These are phyloP conservation scores for Nitzschia inconspicua DNA, from an alignment of 108 stramenopile species.

Conservation along the genomic window DNA sequence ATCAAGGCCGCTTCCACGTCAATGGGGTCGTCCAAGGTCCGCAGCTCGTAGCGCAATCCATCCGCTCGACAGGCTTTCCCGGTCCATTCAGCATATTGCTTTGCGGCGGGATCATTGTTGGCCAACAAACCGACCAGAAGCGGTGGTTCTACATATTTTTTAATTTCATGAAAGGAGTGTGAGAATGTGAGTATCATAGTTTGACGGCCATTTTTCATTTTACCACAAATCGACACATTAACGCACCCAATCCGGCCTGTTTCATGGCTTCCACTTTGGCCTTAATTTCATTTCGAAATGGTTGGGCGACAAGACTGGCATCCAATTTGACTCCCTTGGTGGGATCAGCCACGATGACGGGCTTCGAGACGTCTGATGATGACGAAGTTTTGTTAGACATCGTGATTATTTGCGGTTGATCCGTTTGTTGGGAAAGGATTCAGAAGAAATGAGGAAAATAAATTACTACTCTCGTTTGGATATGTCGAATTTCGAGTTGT, in stretches of 20 bases:
- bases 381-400: too few species aligned
- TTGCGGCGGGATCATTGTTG: constrained; percentile 89
- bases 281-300: constrained; percentile 90
- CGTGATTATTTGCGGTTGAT: too few species aligned
- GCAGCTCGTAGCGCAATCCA: constrained; percentile 94
- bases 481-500: too few species aligned
- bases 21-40: constrained; percentile 65
- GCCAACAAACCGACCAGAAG: constrained; percentile 92
- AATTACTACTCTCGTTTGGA: too few species aligned
- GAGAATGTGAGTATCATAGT: neutral
- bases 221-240: neutral
- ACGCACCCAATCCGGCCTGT: constrained; percentile 56
- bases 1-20: constrained; percentile 87
- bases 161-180: neutral
- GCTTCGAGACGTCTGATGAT: too few species aligned
- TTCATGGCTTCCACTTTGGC: constrained; percentile 65
- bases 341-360: constrained; percentile 35
- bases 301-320: constrained; percentile 74
- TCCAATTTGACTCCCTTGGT: constrained; percentile 68
- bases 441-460: neutral
- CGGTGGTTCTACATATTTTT: constrained; percentile 60
- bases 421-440: neutral
- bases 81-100: constrained; percentile 96
- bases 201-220: neutral
- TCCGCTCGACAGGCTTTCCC: constrained; percentile 86